Conservation (phyloP, 176 grass and related monocot species). For the Thalia dealbata region DNA sequence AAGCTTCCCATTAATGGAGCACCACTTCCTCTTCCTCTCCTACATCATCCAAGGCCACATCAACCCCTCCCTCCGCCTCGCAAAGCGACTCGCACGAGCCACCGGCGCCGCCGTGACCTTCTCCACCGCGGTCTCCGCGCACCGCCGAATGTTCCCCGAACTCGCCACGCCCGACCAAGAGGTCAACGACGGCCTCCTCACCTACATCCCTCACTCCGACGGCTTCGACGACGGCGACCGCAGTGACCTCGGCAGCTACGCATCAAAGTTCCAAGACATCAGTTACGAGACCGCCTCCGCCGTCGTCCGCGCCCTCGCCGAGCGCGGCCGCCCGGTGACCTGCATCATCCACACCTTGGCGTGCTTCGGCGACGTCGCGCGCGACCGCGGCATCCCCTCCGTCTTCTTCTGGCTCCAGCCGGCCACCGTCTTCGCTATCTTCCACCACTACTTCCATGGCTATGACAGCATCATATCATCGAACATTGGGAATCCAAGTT, state of each 20-base stretch:
- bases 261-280: neutral
- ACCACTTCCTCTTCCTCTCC: constrained; percentile 46
- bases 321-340: constrained; percentile 28
- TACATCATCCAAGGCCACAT: constrained; percentile 59
- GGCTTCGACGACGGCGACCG: constrained; percentile 33
- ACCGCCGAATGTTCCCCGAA: constrained; percentile 40
- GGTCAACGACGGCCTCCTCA: constrained; percentile 25
- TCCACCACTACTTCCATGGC: constrained; percentile 51
- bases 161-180: neutral
- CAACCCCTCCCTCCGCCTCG: constrained; percentile 53
- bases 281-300: constrained; percentile 11
- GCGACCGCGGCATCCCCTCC: constrained; percentile 13
- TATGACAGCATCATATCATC: constrained; percentile 10
- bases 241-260: too few relatives aligned
- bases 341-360: constrained; percentile 27
- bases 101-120: constrained; percentile 31
- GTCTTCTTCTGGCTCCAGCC: constrained; percentile 51
- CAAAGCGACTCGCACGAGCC: constrained; percentile 23
- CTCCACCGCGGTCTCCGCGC: constrained; percentile 38
- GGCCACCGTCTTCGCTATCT: constrained; percentile 21
- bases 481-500: neutral
- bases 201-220: constrained; percentile 31
- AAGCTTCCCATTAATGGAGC: neutral
- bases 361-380: constrained; percentile 21
- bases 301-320: constrained; percentile 12